phyloP scores from a whole-genome alignment of 371 early-diverging fungal genomes.

The Saksenaea vasiformis region DNA sequence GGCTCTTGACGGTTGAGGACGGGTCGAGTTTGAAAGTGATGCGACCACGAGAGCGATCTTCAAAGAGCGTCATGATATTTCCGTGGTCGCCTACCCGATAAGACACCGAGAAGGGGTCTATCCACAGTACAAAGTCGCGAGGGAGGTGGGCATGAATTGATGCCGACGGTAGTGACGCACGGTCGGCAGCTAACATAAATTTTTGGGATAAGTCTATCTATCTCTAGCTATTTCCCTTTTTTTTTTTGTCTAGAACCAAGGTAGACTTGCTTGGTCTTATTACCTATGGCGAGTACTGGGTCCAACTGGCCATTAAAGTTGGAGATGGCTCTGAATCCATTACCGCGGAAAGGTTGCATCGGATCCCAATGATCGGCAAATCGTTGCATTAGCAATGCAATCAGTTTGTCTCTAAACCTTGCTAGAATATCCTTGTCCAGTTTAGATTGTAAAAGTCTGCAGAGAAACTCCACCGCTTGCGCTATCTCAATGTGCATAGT shows the following conservation, averaged over 20 bases:
- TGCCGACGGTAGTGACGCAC: constrained; percentile 32
- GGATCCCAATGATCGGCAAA: constrained; percentile 72
- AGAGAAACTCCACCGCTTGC: constrained; percentile 56
- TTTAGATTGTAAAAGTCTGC: constrained; percentile 46
- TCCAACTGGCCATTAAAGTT: constrained; percentile 70
- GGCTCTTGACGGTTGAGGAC: constrained; percentile 1
- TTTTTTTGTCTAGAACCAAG: constrained; percentile 4
- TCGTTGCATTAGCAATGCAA: constrained; percentile 33
- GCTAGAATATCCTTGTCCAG: constrained; percentile 32
- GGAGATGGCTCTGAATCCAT: constrained; percentile 75
- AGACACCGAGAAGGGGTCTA: constrained; percentile 73
- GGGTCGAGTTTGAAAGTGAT: constrained; percentile 45
- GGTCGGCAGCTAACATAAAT: constrained; percentile 43
- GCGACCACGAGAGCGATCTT: constrained; percentile 59
- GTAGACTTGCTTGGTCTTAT: background rate
- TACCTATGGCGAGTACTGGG: constrained; percentile 52
- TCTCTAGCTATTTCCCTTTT: background rate
- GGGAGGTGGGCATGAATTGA: constrained; percentile 58
- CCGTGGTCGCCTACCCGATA: constrained; percentile 79
- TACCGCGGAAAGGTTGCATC: constrained; percentile 64
- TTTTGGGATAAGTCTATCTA: background rate
- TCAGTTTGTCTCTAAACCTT: constrained; percentile 40
- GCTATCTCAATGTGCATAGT: constrained; percentile 62
- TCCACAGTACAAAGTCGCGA: constrained; percentile 76
- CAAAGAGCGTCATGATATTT: constrained; percentile 65